A percentile compares a stretch with the other conserved stretches of the same genome.
phyloP scores from a whole-genome alignment of 495 filamentous ascomycete genomes.

The Aspergillus affinis region DNA sequence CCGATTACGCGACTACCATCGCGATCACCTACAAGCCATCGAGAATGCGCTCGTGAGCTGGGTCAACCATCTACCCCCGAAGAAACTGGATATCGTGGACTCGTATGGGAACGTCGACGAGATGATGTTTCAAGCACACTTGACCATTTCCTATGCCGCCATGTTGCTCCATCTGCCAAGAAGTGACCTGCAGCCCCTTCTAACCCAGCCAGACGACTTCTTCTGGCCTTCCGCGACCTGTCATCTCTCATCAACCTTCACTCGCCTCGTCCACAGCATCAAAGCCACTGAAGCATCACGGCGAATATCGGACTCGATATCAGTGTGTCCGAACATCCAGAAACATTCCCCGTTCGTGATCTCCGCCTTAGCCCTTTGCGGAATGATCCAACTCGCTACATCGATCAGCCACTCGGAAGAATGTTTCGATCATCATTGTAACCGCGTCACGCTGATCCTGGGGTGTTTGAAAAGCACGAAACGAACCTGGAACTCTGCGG shows the following conservation, averaged over 20 bases:
- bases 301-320: constrained; percentile 38
- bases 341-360: constrained; percentile 41
- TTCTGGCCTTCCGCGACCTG: constrained; percentile 29
- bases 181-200: constrained; percentile 36
- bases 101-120: constrained; percentile 46
- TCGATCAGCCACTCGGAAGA: constrained; percentile 36
- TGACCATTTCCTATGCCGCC: constrained; percentile 39
- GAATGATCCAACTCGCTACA: constrained; percentile 41
- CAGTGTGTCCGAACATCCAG: constrained; percentile 38
- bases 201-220: constrained; percentile 26
- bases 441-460: constrained; percentile 40
- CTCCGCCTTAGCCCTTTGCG: constrained; percentile 33
- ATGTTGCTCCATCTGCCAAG: constrained; percentile 45
- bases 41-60: constrained; percentile 48
- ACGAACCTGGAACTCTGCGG: constrained; percentile 35
- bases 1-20: constrained; percentile 34
- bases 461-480: constrained; percentile 39
- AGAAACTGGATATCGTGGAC: constrained; percentile 45
- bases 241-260: constrained; percentile 38
- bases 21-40: constrained; percentile 44
- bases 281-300: constrained; percentile 46
- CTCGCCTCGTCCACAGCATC: constrained; percentile 40
- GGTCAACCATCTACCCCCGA: constrained; percentile 41
- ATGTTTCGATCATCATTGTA: constrained; percentile 44
- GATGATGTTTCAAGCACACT: constrained; percentile 47